Conservation (phyloP, 2,329 filamentous ascomycete genomes). For the Pyrenochaeta sp. region DNA sequence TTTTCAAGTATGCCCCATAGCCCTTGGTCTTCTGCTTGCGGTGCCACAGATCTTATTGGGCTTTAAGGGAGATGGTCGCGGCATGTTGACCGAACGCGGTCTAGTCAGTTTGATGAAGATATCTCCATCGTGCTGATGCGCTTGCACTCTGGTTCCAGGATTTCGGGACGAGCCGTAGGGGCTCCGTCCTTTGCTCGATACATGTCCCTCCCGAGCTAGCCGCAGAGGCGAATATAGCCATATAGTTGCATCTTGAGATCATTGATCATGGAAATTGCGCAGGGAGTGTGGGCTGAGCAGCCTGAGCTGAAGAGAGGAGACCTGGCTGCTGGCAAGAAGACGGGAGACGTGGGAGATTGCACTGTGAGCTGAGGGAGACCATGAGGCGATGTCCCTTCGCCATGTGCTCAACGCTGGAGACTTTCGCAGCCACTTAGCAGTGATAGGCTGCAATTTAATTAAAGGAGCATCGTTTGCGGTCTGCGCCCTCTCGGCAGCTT, state of each 20-base stretch:
- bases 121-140: constrained; percentile 14
- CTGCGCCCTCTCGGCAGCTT: constrained; percentile 11
- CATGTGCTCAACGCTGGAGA: constrained; percentile 6
- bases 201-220: constrained; percentile 3
- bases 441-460: constrained; percentile 26
- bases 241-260: too few relatives aligned
- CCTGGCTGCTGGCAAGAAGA: too few relatives aligned
- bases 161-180: constrained; percentile 33
- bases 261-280: too few relatives aligned
- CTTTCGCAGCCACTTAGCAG: constrained; percentile 4
- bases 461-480: constrained; percentile 12
- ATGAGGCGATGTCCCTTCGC: not conserved
- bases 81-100: constrained; percentile 17
- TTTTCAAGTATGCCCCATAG: constrained; percentile 7
- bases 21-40: constrained; percentile 13
- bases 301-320: too few relatives aligned
- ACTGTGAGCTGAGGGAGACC: constrained; percentile 1
- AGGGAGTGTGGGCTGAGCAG: too few relatives aligned
- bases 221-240: too few relatives aligned
- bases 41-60: constrained; percentile 20
- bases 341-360: constrained; percentile 3
- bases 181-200: constrained; percentile 6
- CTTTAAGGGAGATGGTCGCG: constrained; percentile 18
- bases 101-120: constrained; percentile 21
- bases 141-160: constrained; percentile 14